Conservation (phyloP, 202 grass and related monocot species). For the Musa balbisiana region DNA sequence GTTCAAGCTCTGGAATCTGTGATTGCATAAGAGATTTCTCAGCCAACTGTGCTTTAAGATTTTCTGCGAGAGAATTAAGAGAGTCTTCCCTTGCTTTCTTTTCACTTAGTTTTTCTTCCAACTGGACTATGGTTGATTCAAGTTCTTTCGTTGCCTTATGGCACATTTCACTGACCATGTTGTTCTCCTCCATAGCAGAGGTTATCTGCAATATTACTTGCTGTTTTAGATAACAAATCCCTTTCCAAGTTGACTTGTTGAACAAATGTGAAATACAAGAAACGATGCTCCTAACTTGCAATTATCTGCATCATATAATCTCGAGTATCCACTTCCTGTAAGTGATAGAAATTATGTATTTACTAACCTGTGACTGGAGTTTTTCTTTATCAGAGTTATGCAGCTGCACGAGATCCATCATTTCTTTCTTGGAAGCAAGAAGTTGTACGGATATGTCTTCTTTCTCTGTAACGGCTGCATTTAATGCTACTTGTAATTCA, state of each 20-base stretch:
- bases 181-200: constrained; percentile 61
- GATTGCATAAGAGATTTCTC: constrained; percentile 44
- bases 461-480: constrained; percentile 51
- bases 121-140: constrained; percentile 40
- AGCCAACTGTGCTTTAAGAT: constrained; percentile 15
- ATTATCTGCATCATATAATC: not conserved
- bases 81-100: constrained; percentile 19
- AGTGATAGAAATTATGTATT: constrained; percentile 12
- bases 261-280: not conserved
- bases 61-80: constrained; percentile 15
- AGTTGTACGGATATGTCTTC: constrained; percentile 41
- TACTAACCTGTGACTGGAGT: constrained; percentile 66
- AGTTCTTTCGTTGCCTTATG: constrained; percentile 62
- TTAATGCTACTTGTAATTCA: constrained; percentile 22
- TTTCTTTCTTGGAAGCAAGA: constrained; percentile 38
- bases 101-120: constrained; percentile 67
- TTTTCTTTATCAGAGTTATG: constrained; percentile 35
- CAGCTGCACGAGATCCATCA: constrained; percentile 51
- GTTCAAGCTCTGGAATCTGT: constrained; percentile 40
- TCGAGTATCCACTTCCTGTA: not conserved
- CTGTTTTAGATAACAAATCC: not conserved
- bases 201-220: constrained; percentile 37
- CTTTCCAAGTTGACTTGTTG: not conserved
- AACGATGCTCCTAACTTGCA: not conserved
- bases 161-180: constrained; percentile 45